These are phyloP conservation scores for Penicillium crystallinum DNA, from an alignment of 495 filamentous ascomycete genomes.

Conservation along the genomic window DNA sequence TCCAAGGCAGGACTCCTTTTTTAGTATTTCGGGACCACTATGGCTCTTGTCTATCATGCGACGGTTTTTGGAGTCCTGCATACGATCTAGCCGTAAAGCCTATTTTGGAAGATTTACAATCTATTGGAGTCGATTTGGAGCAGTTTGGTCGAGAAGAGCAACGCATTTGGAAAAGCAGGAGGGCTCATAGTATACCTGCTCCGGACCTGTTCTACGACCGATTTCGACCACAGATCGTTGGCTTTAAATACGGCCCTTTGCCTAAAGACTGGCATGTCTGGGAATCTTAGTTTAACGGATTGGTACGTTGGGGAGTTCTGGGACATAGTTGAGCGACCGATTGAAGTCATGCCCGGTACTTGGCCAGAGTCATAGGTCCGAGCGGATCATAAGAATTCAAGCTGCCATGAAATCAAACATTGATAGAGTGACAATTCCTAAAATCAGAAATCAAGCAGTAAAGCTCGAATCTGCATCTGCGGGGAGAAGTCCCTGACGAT, in stretches of 20 bases:
- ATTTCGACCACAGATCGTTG: not conserved
- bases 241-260: not conserved
- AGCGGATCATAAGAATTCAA: not conserved
- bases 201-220: not conserved
- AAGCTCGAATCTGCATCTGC: not conserved
- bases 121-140: not conserved
- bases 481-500: not conserved
- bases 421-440: not conserved
- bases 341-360: not conserved
- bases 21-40: not conserved
- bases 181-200: not conserved
- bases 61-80: too few species aligned
- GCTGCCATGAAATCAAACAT: not conserved
- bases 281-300: not conserved
- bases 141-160: not conserved
- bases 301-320: constrained; percentile 3
- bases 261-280: constrained; percentile 7
- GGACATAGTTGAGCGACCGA: not conserved
- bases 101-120: not conserved
- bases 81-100: not conserved
- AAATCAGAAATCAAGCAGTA: not conserved
- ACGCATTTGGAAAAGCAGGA: not conserved
- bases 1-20: not conserved
- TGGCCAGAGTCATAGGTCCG: not conserved
- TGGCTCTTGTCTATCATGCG: not conserved